Conservation (phyloP, 352 stramenopile genomes). For the Phytophthora tentaculata region DNA sequence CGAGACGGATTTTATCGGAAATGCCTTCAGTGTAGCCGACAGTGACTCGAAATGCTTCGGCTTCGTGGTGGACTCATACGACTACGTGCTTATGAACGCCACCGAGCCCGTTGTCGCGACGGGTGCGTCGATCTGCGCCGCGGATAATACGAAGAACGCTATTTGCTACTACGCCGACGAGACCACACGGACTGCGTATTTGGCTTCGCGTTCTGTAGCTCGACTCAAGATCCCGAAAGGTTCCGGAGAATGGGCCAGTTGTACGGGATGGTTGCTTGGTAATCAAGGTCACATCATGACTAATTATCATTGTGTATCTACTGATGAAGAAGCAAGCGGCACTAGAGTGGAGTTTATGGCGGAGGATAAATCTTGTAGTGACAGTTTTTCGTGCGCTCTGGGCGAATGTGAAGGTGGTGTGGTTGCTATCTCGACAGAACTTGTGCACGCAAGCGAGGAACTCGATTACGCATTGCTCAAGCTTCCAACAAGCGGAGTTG, state of each 20-base stretch:
- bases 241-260: constrained; percentile 32
- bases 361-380: constrained; percentile 38
- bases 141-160: constrained; percentile 60
- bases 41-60: constrained; percentile 49
- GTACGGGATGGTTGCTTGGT: constrained; percentile 66
- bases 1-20: constrained; percentile 7
- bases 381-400: constrained; percentile 30
- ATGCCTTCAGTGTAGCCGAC: constrained; percentile 28
- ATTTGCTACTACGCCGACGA: constrained; percentile 55
- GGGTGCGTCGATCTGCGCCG: constrained; percentile 50
- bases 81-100: constrained; percentile 45
- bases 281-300: constrained; percentile 63
- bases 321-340: constrained; percentile 32
- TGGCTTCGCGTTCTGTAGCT: constrained; percentile 39
- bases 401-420: constrained; percentile 38
- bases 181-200: constrained; percentile 33
- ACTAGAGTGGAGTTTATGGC: constrained; percentile 67
- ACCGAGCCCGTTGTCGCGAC: constrained; percentile 43
- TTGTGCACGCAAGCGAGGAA: constrained; percentile 44
- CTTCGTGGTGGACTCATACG: constrained; percentile 54
- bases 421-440: constrained; percentile 42
- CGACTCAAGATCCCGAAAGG: constrained; percentile 27
- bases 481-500: constrained; percentile 25
- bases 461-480: constrained; percentile 71
- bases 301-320: constrained; percentile 68